Evolutionary conservation across 2,329 filamentous ascomycete species (phyloP).

Genomic region (Fusarium verticillioides): DNA sequence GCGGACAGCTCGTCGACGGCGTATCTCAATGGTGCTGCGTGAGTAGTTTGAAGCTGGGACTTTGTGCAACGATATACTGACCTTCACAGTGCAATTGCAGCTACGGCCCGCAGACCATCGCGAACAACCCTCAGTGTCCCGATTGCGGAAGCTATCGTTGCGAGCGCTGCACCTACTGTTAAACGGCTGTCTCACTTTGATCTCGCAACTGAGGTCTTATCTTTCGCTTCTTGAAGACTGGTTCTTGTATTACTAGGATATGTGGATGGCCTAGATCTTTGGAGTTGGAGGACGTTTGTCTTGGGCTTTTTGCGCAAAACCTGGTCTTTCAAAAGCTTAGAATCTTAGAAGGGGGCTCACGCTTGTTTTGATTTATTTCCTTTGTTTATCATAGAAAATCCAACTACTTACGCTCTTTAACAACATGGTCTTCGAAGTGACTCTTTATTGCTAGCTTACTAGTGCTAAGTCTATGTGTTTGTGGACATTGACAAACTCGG

Average conservation of each 20-base stretch:
- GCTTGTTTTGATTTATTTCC: background rate
- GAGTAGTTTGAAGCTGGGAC: background rate
- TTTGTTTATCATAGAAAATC: background rate
- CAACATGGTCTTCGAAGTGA: background rate
- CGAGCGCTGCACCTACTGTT: conserved; percentile 28
- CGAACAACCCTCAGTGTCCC: background rate
- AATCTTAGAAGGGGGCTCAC: background rate
- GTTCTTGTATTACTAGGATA: background rate
- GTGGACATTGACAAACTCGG: background rate
- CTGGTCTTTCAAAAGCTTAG: conserved; percentile 2
- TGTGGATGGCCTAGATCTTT: background rate
- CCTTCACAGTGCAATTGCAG: conserved; percentile 2
- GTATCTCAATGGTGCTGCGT: conserved; percentile 9
- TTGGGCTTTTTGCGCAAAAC: background rate
- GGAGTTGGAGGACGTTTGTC: background rate
- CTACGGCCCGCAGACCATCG: background rate
- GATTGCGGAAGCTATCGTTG: conserved; percentile 28
- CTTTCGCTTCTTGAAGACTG: background rate
- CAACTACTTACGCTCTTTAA: conserved; percentile 18
- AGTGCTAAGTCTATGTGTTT: background rate
- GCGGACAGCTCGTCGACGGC: background rate
- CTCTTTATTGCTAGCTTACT: background rate
- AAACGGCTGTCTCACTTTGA: background rate
- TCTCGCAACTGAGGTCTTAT: background rate
- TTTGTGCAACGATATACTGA: too few species aligned